Percentiles rank a stretch among this genome's conserved stretches.
Conservation (phyloP, 2,329 filamentous ascomycete genomes). For the Sordariomycetes sp. region DNA sequence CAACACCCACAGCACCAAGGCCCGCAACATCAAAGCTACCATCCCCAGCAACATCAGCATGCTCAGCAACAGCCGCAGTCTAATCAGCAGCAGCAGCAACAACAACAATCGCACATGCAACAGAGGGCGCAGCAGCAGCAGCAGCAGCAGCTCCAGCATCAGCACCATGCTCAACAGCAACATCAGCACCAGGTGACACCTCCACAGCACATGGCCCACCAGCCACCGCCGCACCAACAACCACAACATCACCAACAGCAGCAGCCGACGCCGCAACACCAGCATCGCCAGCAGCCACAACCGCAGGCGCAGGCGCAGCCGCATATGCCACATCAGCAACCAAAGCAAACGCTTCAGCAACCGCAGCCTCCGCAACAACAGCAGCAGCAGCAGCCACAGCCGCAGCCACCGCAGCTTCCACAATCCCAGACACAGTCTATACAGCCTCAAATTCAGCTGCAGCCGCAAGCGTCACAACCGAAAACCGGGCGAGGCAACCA, state of each 20-base stretch:
- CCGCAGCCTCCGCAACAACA: constrained; percentile 21
- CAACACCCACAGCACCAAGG: constrained; percentile 15
- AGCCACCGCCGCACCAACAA: constrained; percentile 17
- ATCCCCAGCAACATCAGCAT: constrained; percentile 17
- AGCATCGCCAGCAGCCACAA: constrained; percentile 17
- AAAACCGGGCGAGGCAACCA: constrained; percentile 12
- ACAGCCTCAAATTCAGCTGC: constrained; percentile 6
- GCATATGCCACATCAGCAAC: no score
- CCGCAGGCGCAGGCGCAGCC: constrained; percentile 14
- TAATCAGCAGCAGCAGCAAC: constrained; percentile 18
- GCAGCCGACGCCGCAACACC: constrained; percentile 16
- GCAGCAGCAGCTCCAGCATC: constrained; percentile 18
- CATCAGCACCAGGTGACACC: constrained; percentile 11
- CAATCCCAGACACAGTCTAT: constrained; percentile 8
- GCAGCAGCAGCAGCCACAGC: constrained; percentile 14
- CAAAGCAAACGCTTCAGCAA: no score
- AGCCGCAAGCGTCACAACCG: constrained; percentile 7
- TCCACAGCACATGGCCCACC: constrained; percentile 13
- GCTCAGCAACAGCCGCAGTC: constrained; percentile 15
- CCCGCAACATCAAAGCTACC: constrained; percentile 17
- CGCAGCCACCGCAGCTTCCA: constrained; percentile 11
- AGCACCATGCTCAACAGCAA: constrained; percentile 20
- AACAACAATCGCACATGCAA: constrained; percentile 15
- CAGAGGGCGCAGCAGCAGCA: constrained; percentile 20
- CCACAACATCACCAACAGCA: constrained; percentile 16